phyloP scores from a whole-genome alignment of 306 rosid species.

The Ziziphus jujuba region DNA sequence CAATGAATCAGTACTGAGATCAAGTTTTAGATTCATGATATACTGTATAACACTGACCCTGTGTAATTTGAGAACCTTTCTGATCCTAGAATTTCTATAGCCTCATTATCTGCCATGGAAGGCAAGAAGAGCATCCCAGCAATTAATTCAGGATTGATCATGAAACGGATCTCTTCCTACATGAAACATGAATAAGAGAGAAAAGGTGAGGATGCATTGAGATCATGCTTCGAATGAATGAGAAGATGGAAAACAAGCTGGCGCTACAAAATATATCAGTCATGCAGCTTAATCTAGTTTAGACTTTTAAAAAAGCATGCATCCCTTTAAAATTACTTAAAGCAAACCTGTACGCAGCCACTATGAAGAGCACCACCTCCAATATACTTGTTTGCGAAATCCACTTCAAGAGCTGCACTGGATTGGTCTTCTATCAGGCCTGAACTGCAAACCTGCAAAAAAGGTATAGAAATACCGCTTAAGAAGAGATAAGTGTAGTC shows the following conservation, averaged over 20 bases:
- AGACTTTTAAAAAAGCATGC: background rate
- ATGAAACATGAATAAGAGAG: constrained; percentile 23
- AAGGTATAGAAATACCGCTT: constrained; percentile 18
- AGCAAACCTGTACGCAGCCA: constrained; percentile 90
- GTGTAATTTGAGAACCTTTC: constrained; percentile 88
- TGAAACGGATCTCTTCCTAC: constrained; percentile 96
- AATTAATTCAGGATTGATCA: constrained; percentile 88
- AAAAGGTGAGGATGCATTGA: constrained; percentile 23
- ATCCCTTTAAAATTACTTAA: constrained; percentile 7
- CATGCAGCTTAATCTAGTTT: background rate
- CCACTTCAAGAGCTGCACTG: constrained; percentile 76
- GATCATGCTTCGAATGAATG: constrained; percentile 20
- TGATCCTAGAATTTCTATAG: constrained; percentile 78
- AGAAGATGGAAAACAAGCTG: constrained; percentile 16
- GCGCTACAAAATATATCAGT: constrained; percentile 14
- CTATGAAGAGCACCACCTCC: constrained; percentile 88
- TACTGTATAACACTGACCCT: constrained; percentile 55
- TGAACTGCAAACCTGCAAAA: constrained; percentile 56
- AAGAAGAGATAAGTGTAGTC: constrained; percentile 2
- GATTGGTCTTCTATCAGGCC: constrained; percentile 86
- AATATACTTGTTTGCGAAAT: constrained; percentile 87
- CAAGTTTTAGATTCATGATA: background rate
- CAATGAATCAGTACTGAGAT: background rate
- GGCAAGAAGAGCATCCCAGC: constrained; percentile 91
- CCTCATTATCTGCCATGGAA: constrained; percentile 86